Evolutionary conservation across 257 asterid species (phyloP), one percentile per base, ranked within the genome.

Genomic region (Leonotis leonurus): DNA sequence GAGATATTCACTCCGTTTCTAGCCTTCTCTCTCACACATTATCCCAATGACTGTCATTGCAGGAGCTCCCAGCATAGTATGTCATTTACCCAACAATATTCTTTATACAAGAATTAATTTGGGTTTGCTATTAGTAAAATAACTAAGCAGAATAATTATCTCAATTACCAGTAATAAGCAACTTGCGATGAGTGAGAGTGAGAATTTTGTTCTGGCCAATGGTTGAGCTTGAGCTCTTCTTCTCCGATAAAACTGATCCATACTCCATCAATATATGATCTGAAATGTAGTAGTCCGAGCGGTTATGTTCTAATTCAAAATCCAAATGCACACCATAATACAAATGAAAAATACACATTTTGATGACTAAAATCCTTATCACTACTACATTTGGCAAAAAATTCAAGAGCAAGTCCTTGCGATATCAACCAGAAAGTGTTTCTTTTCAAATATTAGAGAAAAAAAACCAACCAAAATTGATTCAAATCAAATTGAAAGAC

Each of bases 131-230:
- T 3, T 35, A 54, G 0, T 40, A 0, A 2, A 37, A 1, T n/a
- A 10, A 22, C 16, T 33, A 11, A 46, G 41, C 40, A 52, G n/a
- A 56, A 27, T 30, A 49, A 20, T 30, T 41, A 40, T 25, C 5
- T 18, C 0, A 53, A 43, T 58, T 72, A 81, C 87, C 84, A 46
- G 35, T 50, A 45, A 8, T 51, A 26, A 78, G 80, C 67, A 81
- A 84, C 80, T 73, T 81, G 27, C 87, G 84, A 50, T 70, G 70
- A 25, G 67, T 21, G 26, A 30, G 22, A 8, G 63, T 43, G 45
- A 32, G 41, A 44, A 48, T 32, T 18, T 13, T 65, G 45, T 58
- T 58, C 50, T 58, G 30, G 70, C 36, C 35, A 10, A 32, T n/a
- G 27, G 5, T 33, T 53, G 59, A 17, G 57, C 55, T 33, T 53